Percentiles rank a stretch among this genome's conserved stretches.
phyloP scores from a whole-genome alignment of 2,329 filamentous ascomycete genomes.

The Alternaria novae-zelandiae region DNA sequence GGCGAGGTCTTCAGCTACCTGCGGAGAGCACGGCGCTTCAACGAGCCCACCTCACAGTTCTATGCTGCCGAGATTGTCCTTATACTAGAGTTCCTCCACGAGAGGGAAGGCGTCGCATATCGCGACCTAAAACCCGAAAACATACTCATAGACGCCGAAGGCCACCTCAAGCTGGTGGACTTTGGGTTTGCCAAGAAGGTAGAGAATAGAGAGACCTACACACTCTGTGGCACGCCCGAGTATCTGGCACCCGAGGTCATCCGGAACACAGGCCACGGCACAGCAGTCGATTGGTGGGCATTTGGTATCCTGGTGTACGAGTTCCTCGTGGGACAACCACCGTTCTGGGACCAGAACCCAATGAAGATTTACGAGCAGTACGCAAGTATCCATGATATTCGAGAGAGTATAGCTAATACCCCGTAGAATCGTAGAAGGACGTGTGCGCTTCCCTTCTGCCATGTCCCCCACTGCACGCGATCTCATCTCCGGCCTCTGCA shows the following conservation, averaged over 20 bases:
- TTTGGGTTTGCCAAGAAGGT: constrained; percentile 86
- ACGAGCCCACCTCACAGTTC: constrained; percentile 78
- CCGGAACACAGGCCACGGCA: constrained; percentile 74
- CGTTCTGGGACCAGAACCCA: constrained; percentile 86
- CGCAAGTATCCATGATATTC: constrained; percentile 1
- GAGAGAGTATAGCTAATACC: not conserved
- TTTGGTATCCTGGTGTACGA: constrained; percentile 84
- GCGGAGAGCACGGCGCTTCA: constrained; percentile 77
- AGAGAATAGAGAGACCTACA: constrained; percentile 76
- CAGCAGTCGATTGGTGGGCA: constrained; percentile 87
- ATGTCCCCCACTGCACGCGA: constrained; percentile 74
- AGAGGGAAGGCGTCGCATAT: constrained; percentile 80
- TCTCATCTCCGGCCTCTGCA: constrained; percentile 78
- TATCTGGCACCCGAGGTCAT: constrained; percentile 87
- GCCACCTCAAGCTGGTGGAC: constrained; percentile 82
- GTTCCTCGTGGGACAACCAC: constrained; percentile 82
- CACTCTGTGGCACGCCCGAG: constrained; percentile 81
- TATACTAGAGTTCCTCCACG: constrained; percentile 80
- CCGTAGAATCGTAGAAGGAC: constrained; percentile 76
- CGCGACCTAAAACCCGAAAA: constrained; percentile 86
- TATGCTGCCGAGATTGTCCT: constrained; percentile 85
- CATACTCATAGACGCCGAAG: constrained; percentile 75
- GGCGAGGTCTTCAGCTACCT: constrained; percentile 87
- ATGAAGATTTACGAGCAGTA: constrained; percentile 82
- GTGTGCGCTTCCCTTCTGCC: constrained; percentile 72